Evolutionary conservation across 208 protist species (phyloP), one percentile per base, ranked within the genome.

Genomic region (Leishmania guyanensis): DNA sequence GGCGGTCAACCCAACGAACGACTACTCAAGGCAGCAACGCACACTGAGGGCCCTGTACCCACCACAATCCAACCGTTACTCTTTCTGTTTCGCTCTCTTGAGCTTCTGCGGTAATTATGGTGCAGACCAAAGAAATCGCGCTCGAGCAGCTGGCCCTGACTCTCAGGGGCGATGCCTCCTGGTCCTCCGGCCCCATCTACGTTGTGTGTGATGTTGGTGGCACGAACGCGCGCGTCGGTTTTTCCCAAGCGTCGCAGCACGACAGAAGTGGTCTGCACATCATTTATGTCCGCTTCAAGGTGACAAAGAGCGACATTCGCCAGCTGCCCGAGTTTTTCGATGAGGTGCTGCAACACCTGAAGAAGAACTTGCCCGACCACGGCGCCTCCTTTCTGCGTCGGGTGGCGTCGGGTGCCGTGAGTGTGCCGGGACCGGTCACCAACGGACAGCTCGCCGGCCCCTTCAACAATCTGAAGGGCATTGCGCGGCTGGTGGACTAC

Each of bases 161-260:
- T 33, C 72, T 95, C 50, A 29, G 48, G 76, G 50, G 56, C 71
- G 79, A 69, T 20, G 60, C 66, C 29, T 66, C 60, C 39, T 94
- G 90, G 89, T 53, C 77, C 39, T 76, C 33, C 29, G 79, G 76
- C 0, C 88, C 88, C 6, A 79, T 95, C 65, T 90, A 89, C 82
- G 93, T 94, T 64, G 78, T 95, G 79, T 91, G 88, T 54, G 92
- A 95, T 68, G 83, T 95, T 62, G 92, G 92, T 60, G 92, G 88
- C 73, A 94, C 89, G n/a, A 92, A 90, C 77, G 90, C 92, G 9
- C 88, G 92, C 20, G 75, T 95, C 71, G 92, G 92, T 68, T 95
- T 95, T 71, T 88, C 85, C 3, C 80, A 78, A 22, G 65, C 74
- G 6, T 17, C 79, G 1, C 50, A 66, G 60, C 29, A 78, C 39